These are phyloP conservation scores for Barbarea vulgaris DNA, from an alignment of 345 rosid genomes.

Conservation along the genomic window DNA sequence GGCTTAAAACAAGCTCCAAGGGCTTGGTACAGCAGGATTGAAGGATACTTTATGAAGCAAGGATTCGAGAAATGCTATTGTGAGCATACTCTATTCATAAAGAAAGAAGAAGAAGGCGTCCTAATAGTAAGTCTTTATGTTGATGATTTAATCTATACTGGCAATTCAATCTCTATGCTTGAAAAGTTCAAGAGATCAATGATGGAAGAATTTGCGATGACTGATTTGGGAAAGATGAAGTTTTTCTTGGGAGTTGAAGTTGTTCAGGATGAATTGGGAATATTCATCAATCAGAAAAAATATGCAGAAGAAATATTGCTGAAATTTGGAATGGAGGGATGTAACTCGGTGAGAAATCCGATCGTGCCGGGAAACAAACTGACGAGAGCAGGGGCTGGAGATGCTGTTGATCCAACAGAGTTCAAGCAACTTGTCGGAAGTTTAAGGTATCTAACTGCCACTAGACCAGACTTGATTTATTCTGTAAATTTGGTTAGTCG, in stretches of 20 bases:
- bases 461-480: neutral
- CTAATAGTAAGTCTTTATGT: neutral
- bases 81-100: neutral
- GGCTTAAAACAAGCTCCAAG: neutral
- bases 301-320: neutral
- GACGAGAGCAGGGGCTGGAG: neutral
- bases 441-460: neutral
- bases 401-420: neutral
- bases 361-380: neutral
- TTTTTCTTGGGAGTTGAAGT: neutral
- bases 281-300: neutral
- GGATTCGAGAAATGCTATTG: neutral
- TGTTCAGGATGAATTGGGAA: neutral
- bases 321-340: neutral
- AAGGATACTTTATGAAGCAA: neutral
- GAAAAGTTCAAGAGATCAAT: neutral
- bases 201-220: neutral
- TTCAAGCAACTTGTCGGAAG: neutral
- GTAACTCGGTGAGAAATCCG: neutral
- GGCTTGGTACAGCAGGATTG: neutral
- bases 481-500: neutral
- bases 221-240: neutral
- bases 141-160: neutral
- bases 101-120: neutral
- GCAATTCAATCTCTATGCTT: accelerated